phyloP scores from a whole-genome alignment of 495 filamentous ascomycete species.

The Penicillium arizonense region DNA sequence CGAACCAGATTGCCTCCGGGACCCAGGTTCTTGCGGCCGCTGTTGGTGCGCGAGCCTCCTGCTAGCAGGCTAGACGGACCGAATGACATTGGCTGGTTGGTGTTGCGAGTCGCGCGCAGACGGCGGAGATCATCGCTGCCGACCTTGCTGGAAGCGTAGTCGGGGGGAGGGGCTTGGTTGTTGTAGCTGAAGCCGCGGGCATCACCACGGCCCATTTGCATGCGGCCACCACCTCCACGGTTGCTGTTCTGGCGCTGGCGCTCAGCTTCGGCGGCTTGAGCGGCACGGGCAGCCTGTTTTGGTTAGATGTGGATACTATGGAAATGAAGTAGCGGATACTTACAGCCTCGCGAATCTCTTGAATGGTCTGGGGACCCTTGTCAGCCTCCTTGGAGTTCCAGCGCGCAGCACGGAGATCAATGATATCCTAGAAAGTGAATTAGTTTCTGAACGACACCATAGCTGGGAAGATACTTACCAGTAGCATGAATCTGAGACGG shows the following conservation, averaged over 20 bases:
- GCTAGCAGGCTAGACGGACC: constrained; percentile 75
- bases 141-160: constrained; percentile 75
- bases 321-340: constrained; percentile 17
- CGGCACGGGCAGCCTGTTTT: constrained; percentile 66
- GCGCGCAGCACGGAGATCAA: constrained; percentile 70
- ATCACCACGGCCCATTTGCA: constrained; percentile 78
- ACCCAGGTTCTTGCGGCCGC: constrained; percentile 72
- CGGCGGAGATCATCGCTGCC: constrained; percentile 86
- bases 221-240: constrained; percentile 60
- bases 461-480: constrained; percentile 50
- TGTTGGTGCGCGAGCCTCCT: constrained; percentile 68
- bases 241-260: constrained; percentile 45
- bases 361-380: constrained; percentile 95
- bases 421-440: constrained; percentile 60
- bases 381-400: constrained; percentile 82
- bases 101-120: constrained; percentile 63
- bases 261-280: constrained; percentile 57
- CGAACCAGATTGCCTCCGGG: constrained; percentile 67
- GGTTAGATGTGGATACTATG: constrained; percentile 14
- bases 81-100: constrained; percentile 60
- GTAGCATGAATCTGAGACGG: constrained; percentile 89
- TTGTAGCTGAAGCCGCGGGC: constrained; percentile 70
- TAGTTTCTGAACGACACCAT: neutral
- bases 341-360: constrained; percentile 85
- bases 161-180: constrained; percentile 62